Conservation (phyloP, 345 rosid species). For the Angophora floribunda region DNA sequence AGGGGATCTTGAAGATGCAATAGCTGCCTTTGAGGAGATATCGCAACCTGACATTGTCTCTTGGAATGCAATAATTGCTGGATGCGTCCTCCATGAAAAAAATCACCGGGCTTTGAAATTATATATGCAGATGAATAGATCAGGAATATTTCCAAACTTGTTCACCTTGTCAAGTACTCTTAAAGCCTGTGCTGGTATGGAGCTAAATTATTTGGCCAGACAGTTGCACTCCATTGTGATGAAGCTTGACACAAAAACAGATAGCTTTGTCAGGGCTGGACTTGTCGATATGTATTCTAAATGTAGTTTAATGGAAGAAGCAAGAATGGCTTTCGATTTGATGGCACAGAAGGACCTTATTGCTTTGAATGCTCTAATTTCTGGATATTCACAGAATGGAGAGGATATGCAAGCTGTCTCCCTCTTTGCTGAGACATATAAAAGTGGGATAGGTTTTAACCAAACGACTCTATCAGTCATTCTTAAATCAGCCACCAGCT, state of each 20-base stretch:
- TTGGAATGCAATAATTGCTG: constrained; percentile 61
- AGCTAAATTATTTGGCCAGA: constrained; percentile 26
- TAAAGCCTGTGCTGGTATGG: constrained; percentile 41
- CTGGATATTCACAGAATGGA: constrained; percentile 43
- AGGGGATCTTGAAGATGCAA: constrained; percentile 30
- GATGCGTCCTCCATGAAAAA: constrained; percentile 38
- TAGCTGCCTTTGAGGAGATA: constrained; percentile 30
- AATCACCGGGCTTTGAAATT: constrained; percentile 25
- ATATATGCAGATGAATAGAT: constrained; percentile 25
- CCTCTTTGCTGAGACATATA: constrained; percentile 31
- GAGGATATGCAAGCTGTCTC: constrained; percentile 31
- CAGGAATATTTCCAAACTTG: constrained; percentile 30
- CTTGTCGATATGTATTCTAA: constrained; percentile 52
- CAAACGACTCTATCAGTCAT: constrained; percentile 48
- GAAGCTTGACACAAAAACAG: constrained; percentile 30
- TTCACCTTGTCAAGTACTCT: constrained; percentile 48
- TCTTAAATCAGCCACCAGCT: constrained; percentile 38
- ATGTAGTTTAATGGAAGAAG: constrained; percentile 24
- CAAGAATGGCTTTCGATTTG: constrained; percentile 21
- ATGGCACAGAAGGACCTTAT: constrained; percentile 38
- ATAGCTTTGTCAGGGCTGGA: constrained; percentile 44
- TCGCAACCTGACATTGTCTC: constrained; percentile 44
- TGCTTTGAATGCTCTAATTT: constrained; percentile 48
- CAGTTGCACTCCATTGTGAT: constrained; percentile 37
- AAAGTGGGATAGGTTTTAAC: constrained; percentile 31